Evolutionary conservation across 2,329 filamentous ascomycete genomes (phyloP).

Genomic region (Fusarium sp.): DNA sequence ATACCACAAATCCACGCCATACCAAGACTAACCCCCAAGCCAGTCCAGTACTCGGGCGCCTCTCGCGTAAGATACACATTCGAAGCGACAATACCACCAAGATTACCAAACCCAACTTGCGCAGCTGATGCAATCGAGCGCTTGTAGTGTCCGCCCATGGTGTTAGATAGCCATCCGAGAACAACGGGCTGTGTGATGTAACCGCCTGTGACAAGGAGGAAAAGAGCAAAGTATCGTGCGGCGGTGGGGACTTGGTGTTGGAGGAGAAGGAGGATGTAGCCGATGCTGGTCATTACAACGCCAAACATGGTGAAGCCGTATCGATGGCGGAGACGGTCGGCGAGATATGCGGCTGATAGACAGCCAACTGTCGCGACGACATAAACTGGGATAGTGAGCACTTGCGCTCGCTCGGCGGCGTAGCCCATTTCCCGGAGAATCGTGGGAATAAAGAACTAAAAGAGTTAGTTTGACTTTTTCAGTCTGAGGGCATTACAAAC

Average conservation of each 20-base stretch:
- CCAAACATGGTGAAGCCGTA: conserved; percentile 19
- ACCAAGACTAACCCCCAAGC: conserved; percentile 8
- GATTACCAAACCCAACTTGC: conserved; percentile 55
- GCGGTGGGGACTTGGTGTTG: conserved; percentile 9
- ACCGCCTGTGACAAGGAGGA: conserved; percentile 6
- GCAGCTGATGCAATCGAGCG: background rate
- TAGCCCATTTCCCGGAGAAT: conserved; percentile 72
- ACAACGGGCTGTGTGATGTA: conserved; percentile 52
- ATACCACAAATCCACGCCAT: conserved; percentile 20
- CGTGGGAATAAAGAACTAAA: conserved; percentile 66
- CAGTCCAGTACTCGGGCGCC: conserved; percentile 22
- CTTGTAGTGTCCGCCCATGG: conserved; percentile 50
- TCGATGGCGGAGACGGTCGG: background rate
- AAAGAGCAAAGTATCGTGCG: conserved; percentile 24
- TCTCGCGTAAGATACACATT: conserved; percentile 9
- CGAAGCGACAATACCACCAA: conserved; percentile 54
- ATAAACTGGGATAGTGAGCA: conserved; percentile 71
- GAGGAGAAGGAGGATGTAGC: conserved; percentile 15
- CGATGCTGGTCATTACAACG: background rate
- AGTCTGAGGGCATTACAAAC: too few species aligned
- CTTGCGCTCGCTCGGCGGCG: conserved; percentile 67
- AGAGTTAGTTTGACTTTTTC: fast-evolving
- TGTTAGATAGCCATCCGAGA: conserved; percentile 83
- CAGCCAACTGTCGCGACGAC: conserved; percentile 72
- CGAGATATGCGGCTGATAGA: conserved; percentile 57